Evolutionary conservation across 1,284 basidiomycete species (phyloP), one percentile per base, ranked within the genome.

Genomic region (Leccinum idahoense): DNA sequence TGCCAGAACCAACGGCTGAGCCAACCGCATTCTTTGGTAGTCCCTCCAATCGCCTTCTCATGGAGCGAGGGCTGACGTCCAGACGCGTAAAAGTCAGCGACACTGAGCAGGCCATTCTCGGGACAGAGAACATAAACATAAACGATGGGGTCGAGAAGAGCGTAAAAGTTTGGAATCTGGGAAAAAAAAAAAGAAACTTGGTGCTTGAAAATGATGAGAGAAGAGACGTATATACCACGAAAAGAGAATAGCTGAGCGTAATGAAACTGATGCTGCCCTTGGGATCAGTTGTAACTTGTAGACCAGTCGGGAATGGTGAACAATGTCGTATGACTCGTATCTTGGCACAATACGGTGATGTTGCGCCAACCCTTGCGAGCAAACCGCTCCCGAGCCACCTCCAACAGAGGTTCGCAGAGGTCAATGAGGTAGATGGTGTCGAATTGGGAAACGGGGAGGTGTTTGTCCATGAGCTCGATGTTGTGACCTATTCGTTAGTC

Each of bases 381-480:
- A 69, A 93, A 92, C 1, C 92, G 81, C 70, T 83, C 79, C 55
- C 87, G 79, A 0, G 91, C 91, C 15, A 93, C 83, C 29, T 90
- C 82, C 26, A 93, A 81, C 1, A 92, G 79, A 2, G 90, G 87
- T 71, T 90, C 86, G 69, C 89, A 92, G 7, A 92, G 82, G 69
- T 92, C 89, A 69, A 92, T 79, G 58, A 93, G 80, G 74, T 93
- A 93, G 61, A 93, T 79, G 32, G 86, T 82, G 68, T 90, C 87
- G 66, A 90, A 90, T 8, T 80, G 79, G 1, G 79, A 75, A 61
- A 90, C 78, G 7, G 88, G 84, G 63, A 91, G 81, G 73, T 85
- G 85, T 69, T 85, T 82, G 75, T 90, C 81, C 91, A 92, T 93
- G 66, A 87, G 80, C 76, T 93, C 92, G 67, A 93, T 88, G 75